Conservation (phyloP, 805 yeast genomes). For the Alloascoidea africana region DNA sequence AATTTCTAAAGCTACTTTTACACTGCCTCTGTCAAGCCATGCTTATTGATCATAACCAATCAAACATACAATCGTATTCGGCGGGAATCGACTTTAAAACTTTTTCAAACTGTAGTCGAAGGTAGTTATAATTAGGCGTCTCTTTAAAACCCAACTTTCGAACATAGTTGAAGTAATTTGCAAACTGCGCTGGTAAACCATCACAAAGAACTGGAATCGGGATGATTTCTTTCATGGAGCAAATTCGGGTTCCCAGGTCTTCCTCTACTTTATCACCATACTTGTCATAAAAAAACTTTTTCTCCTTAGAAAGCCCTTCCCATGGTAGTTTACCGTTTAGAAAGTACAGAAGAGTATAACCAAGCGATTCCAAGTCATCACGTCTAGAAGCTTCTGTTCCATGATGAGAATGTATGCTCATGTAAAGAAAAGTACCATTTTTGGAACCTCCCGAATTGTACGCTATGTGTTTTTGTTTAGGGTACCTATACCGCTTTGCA, state of each 20-base stretch:
- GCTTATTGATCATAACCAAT: constrained; percentile 78
- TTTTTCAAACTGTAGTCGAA: constrained; percentile 45
- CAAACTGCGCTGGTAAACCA: constrained; percentile 68
- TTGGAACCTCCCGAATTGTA: constrained; percentile 72
- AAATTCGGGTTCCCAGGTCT: too few relatives aligned
- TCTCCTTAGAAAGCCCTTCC: constrained; percentile 85
- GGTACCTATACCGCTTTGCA: constrained; percentile 82
- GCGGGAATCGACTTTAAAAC: constrained; percentile 45
- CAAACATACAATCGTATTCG: constrained; percentile 58
- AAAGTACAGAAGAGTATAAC: constrained; percentile 76
- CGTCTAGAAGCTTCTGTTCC: constrained; percentile 80
- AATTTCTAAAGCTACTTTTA: too few relatives aligned
- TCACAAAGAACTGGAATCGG: constrained; percentile 56
- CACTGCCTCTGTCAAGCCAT: too few relatives aligned
- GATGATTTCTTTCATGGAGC: constrained; percentile 65
- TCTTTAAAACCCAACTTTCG: constrained; percentile 66
- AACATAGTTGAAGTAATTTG: constrained; percentile 61
- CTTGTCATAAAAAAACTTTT: constrained; percentile 75
- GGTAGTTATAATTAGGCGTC: constrained; percentile 65
- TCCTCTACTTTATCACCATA: constrained; percentile 78
- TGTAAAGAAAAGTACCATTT: constrained; percentile 78
- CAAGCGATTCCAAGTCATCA: constrained; percentile 75
- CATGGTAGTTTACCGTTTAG: constrained; percentile 73
- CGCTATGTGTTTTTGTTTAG: constrained; percentile 73
- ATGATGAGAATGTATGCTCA: constrained; percentile 81